Evolutionary conservation across 768 basidiomycete genomes (phyloP), one percentile per base, ranked within the genome.

Genomic region (Suillus fuscotomentosus): DNA sequence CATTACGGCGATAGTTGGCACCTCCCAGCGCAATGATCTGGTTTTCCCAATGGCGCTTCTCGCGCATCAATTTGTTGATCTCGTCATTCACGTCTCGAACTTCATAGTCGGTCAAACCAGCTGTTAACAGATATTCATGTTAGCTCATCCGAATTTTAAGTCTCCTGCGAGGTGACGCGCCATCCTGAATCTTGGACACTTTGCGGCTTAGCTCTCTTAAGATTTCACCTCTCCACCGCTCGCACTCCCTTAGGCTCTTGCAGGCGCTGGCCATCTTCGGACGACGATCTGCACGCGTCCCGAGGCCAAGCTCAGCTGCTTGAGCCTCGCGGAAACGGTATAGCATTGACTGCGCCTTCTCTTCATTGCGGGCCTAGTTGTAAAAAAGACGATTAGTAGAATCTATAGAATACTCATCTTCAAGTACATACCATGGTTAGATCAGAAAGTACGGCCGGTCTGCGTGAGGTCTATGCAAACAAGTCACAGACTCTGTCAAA

Each of bases 1-100:
- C 92, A 73, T 95, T 97, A 60, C 97, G 82, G 70, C 94, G 83
- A 75, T 98, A 99, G 73, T 98, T 99, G 24, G 96, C 97, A 67
- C 97, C 97, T 54, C 96, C 75, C 1, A 98, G 81, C 7, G 89
- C 89, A n/a, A 98, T 90, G 60, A 99, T 97, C 75, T 97, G 96
- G 69, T 95, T 96, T 80, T 99, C 97, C 94, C 95, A 99, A 76
- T 98, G 96, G 50, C 91, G 79, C 75, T 99, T 98, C 79, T 99
- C 97, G 41, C 97, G 85, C 83, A 99, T 80, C 15, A 97, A 80
- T 72, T 90, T 93, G 82, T 99, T 99, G 68, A 99, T 99, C 71
- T 98, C 95, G 75, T 99, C 96, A 73, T 99, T 99, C 3, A 59
- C 24, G 74, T 98, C 97, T 36, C 97, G 88, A 55, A 96, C 88